phyloP scores from a whole-genome alignment of 768 basidiomycete species.

The Asterophora lycoperdoides region DNA sequence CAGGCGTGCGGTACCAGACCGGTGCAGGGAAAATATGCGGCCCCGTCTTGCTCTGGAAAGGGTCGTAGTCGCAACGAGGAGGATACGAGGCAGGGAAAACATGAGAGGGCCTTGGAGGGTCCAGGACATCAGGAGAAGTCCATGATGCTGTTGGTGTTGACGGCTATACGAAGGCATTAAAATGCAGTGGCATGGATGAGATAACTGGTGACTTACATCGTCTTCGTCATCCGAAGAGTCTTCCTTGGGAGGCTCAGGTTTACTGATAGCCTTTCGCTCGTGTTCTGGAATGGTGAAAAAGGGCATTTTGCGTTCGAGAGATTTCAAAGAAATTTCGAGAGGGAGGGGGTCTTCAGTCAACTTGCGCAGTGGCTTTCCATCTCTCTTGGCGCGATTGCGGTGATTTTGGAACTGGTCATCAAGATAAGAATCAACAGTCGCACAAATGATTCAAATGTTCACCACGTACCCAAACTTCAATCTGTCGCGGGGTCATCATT shows the following conservation, averaged over 20 bases:
- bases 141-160: not conserved
- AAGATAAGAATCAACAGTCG: not conserved
- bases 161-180: not conserved
- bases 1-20: constrained; percentile 27
- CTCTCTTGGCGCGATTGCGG: constrained; percentile 35
- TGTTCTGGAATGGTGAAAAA: constrained; percentile 20
- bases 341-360: constrained; percentile 19
- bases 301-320: constrained; percentile 23
- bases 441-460: not conserved
- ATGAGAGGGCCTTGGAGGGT: constrained; percentile 12
- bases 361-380: constrained; percentile 20
- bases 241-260: constrained; percentile 7
- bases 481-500: constrained; percentile 40
- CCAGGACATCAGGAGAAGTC: not conserved
- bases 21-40: constrained; percentile 26
- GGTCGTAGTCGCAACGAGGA: constrained; percentile 10
- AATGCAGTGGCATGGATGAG: not conserved
- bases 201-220: not conserved
- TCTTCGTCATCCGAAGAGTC: constrained; percentile 5
- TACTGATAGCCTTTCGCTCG: constrained; percentile 9
- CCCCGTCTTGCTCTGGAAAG: constrained; percentile 9
- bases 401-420: constrained; percentile 49
- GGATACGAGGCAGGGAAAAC: constrained; percentile 24
- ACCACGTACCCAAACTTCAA: constrained; percentile 50
- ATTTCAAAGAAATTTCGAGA: constrained; percentile 18